These are phyloP conservation scores for Kockiozyma suomiensis DNA, from an alignment of 805 yeast species.

Conservation along the genomic window DNA sequence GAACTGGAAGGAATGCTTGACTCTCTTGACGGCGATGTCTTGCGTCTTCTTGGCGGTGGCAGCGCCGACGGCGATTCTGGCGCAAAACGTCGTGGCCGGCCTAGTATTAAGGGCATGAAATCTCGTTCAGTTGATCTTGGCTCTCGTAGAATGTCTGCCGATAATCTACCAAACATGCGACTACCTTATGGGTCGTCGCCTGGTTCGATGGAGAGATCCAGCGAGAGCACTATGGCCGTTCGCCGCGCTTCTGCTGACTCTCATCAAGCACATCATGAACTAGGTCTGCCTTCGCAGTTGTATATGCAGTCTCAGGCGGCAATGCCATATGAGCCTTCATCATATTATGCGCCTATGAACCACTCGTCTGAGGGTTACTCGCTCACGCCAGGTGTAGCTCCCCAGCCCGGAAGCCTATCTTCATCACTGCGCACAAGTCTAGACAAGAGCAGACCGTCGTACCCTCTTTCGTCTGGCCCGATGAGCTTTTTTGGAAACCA, in stretches of 20 bases:
- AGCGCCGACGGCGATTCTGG: neutral
- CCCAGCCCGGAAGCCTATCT: neutral
- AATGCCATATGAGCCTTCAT: neutral
- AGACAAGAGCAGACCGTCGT: conserved; percentile 3
- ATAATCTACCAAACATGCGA: neutral
- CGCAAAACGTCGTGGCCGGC: conserved; percentile 16
- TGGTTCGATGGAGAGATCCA: conserved; percentile 1
- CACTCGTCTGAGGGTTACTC: neutral
- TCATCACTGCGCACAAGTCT: conserved; percentile 8
- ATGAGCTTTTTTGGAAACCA: neutral
- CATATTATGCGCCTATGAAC: neutral
- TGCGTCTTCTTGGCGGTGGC: conserved; percentile 6
- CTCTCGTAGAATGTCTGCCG: neutral
- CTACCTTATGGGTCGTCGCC: neutral
- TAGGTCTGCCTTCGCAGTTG: neutral
- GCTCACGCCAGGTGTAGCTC: neutral
- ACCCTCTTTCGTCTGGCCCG: neutral
- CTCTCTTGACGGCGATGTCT: conserved; percentile 3
- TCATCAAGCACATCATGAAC: conserved; percentile 6
- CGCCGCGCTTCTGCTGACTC: conserved; percentile 7
- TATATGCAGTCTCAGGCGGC: conserved; percentile 3
- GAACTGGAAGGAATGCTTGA: conserved; percentile 7
- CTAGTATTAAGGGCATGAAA: conserved; percentile 11
- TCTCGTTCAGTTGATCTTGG: neutral
- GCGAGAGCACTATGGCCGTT: conserved; percentile 6